Evolutionary conservation across 257 asterid genomes (phyloP).

Genomic region (Penstemon barbatus): DNA sequence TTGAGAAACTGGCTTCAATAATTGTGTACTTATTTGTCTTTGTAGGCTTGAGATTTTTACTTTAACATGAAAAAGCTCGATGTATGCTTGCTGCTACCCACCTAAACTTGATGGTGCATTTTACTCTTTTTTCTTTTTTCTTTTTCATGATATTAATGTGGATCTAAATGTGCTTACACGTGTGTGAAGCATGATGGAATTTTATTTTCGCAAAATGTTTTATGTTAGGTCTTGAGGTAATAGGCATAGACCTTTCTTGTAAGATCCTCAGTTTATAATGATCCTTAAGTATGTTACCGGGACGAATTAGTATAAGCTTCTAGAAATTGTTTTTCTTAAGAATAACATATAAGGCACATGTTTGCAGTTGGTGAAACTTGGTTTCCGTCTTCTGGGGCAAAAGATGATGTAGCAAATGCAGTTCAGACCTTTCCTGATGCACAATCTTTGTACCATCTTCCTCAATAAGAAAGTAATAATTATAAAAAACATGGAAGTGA

Average conservation of each 20-base stretch:
- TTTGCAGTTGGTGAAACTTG: not conserved
- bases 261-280: not conserved
- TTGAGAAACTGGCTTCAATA: too few relatives aligned
- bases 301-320: not conserved
- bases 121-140: too few relatives aligned
- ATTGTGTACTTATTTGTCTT: too few relatives aligned
- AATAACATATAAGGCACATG: not conserved
- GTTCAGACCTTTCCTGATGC: conserved; percentile 6
- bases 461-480: conserved; percentile 3
- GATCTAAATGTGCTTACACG: too few relatives aligned
- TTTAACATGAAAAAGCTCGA: too few relatives aligned
- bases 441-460: conserved; percentile 17
- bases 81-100: too few relatives aligned
- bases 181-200: too few relatives aligned
- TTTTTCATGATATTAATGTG: too few relatives aligned
- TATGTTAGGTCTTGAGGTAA: too few relatives aligned
- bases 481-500: not conserved
- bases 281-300: not conserved
- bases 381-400: not conserved
- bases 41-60: too few relatives aligned
- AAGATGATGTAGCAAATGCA: not conserved
- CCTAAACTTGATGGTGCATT: too few relatives aligned
- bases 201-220: too few relatives aligned
- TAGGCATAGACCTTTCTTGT: conserved; percentile 2
- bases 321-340: not conserved